Evolutionary conservation across 2,329 filamentous ascomycete genomes (phyloP).

Genomic region (Ceratocystis destructans): DNA sequence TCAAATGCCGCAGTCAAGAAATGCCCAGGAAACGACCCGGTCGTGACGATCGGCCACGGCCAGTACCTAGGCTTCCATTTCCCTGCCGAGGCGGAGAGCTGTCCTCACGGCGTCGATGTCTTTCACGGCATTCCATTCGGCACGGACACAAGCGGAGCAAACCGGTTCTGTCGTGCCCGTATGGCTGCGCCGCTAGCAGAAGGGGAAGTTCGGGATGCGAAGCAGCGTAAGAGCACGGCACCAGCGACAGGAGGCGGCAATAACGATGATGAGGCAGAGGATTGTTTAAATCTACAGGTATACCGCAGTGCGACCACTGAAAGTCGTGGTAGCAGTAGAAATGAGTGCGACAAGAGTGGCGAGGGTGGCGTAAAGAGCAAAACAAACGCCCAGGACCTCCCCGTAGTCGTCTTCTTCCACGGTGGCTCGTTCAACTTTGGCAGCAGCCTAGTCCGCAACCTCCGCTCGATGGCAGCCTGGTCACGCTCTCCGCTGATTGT

Average conservation of each 20-base stretch:
- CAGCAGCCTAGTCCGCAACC: slow-evolving; percentile 40
- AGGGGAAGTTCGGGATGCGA: background rate
- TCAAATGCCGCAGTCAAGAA: background rate
- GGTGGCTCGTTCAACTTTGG: slow-evolving; percentile 50
- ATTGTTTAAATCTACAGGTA: slow-evolving; percentile 41
- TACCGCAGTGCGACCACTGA: slow-evolving; percentile 26
- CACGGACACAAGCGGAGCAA: slow-evolving; percentile 28
- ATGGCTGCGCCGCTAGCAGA: slow-evolving; percentile 17
- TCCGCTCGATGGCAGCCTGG: slow-evolving; percentile 48
- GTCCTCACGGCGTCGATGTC: slow-evolving; percentile 32
- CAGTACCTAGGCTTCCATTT: background rate
- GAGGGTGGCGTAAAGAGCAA: slow-evolving; percentile 18
- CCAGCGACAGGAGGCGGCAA: slow-evolving; percentile 22
- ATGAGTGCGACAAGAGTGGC: slow-evolving; percentile 16
- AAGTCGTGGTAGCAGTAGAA: slow-evolving; percentile 18
- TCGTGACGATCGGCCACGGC: background rate
- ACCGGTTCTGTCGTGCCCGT: slow-evolving; percentile 34
- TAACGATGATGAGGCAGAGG: slow-evolving; percentile 28
- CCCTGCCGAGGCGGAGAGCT: background rate
- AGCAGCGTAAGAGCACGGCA: slow-evolving; percentile 18
- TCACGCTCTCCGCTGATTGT: slow-evolving; percentile 39
- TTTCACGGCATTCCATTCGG: slow-evolving; percentile 40
- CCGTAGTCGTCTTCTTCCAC: slow-evolving; percentile 48
- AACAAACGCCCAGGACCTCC: slow-evolving; percentile 22
- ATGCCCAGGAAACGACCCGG: background rate